Evolutionary conservation across 2,329 filamentous ascomycete species (phyloP).

Genomic region (Chaetomiaceae sp.): DNA sequence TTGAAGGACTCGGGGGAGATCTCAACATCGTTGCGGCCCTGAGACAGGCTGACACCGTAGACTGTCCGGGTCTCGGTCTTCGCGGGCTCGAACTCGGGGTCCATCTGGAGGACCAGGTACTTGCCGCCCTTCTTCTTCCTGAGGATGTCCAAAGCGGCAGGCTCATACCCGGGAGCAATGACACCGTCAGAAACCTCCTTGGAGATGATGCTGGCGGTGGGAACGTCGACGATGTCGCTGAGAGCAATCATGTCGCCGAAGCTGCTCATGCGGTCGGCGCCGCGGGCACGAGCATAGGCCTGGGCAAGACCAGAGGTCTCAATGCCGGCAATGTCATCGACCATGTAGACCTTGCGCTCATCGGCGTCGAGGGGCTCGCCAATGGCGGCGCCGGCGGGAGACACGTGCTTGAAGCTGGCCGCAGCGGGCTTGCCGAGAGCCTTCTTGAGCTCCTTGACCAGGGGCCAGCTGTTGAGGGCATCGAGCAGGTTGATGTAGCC

Average conservation of each 20-base stretch:
- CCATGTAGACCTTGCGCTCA: constrained; percentile 97
- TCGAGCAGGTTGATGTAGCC: constrained; percentile 98
- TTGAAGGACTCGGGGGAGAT: constrained; percentile 83
- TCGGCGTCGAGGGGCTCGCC: constrained; percentile 79
- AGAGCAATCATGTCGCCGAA: constrained; percentile 96
- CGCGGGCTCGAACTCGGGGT: constrained; percentile 75
- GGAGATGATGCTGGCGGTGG: constrained; percentile 95
- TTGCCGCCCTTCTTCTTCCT: constrained; percentile 98
- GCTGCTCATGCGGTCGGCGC: constrained; percentile 96
- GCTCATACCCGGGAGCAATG: constrained; percentile 81
- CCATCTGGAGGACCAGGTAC: constrained; percentile 94
- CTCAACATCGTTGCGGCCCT: constrained; percentile 87
- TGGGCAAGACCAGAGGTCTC: constrained; percentile 83
- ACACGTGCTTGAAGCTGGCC: constrained; percentile 98
- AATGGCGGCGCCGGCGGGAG: constrained; percentile 91
- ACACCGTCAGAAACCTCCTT: constrained; percentile 97
- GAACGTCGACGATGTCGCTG: constrained; percentile 82
- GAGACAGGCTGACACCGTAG: constrained; percentile 81
- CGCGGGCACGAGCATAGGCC: constrained; percentile 91
- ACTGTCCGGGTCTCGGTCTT: constrained; percentile 81
- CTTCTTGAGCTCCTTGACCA: constrained; percentile 92
- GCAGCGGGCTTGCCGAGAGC: constrained; percentile 85
- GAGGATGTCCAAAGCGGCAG: constrained; percentile 82
- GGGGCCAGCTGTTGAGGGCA: constrained; percentile 90
- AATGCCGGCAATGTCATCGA: constrained; percentile 87